Evolutionary conservation across 352 stramenopile species (phyloP), one percentile per base, ranked within the genome.

Genomic region (Hyaloperonospora brassicae): DNA sequence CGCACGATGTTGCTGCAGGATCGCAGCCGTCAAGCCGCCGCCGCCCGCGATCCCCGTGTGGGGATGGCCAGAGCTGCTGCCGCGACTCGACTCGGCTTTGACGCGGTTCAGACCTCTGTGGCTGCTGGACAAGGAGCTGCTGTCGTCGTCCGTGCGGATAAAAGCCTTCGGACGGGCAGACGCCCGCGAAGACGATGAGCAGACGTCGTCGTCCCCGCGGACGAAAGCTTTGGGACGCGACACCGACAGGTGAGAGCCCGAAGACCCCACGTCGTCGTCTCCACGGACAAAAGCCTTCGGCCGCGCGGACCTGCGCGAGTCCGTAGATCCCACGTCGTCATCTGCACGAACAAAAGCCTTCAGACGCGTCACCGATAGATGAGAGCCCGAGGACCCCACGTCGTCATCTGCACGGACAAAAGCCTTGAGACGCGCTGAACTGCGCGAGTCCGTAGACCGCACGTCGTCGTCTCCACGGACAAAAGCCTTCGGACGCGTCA

Each of bases 341-440:
- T 76, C 62, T 2, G 36, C 47, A 42, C 62, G 54, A 2, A 71
- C 53, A 30, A 62, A 71, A 24, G 62, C 66, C 30, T 63, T 66
- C 27, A 62, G 66, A 31, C 66, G 40, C 5, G 52, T 62, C 27
- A 31, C 27, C 0, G 59, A 69, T 0, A 38, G 25, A 11, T 59
- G 59, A 0, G 66, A 75, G 0, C 52, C 60, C 17, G 72, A 27
- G 6, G 66, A 75, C 30, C 55, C 59, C 0, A 23, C 25, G 50
- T 75, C 66, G n/a, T 76, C 68, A 25, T 73, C 64, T 22, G 23
- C 49, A 10, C 64, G 64, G 27, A 72, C 47, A 22, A 69, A 72
- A 1, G 64, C 64, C 3, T 61, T 65, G 21, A 63, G 60, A 1
- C 66, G 42, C 2, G 57, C 67, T 0, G 59, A 70, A 1, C 42